Evolutionary conservation across 352 stramenopile genomes (phyloP).

Genomic region (Blastocystis sp.): DNA sequence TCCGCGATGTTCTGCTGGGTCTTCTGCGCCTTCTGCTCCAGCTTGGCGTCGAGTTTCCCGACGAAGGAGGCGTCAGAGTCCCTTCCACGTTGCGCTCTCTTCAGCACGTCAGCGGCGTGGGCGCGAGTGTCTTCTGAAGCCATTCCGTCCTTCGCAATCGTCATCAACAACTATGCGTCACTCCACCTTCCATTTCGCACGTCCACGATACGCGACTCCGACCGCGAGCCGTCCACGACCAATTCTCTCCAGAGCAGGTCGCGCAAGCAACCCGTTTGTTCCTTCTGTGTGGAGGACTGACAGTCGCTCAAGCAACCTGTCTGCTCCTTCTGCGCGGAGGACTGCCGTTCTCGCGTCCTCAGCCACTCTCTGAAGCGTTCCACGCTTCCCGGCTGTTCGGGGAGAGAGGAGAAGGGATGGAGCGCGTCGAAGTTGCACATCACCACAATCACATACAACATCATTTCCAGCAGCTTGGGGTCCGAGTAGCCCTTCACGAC

Average conservation of each 20-base stretch:
- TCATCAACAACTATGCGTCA: background rate
- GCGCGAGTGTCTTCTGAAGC: background rate
- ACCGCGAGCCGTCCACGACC: too few species aligned
- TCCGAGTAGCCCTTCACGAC: background rate
- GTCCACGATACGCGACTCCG: background rate
- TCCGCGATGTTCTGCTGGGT: background rate
- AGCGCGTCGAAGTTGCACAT: background rate
- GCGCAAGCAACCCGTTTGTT: background rate
- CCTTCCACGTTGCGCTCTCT: background rate
- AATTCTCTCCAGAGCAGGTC: constrained; percentile 24
- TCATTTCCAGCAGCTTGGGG: constrained; percentile 35
- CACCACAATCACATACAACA: constrained; percentile 22
- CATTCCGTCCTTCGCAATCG: constrained; percentile 17
- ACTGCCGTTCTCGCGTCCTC: background rate
- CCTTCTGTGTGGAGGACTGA: background rate
- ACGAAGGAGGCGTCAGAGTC: background rate
- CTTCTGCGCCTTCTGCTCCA: background rate
- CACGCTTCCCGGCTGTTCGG: background rate
- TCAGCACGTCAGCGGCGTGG: background rate
- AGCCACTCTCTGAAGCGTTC: constrained; percentile 13
- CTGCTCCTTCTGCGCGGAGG: background rate
- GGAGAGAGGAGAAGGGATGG: background rate
- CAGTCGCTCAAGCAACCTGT: too few species aligned
- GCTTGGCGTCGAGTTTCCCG: background rate
- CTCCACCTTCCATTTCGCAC: background rate